Conservation (phyloP, 768 basidiomycete genomes). For the Coprinopsis marcescibilis region DNA sequence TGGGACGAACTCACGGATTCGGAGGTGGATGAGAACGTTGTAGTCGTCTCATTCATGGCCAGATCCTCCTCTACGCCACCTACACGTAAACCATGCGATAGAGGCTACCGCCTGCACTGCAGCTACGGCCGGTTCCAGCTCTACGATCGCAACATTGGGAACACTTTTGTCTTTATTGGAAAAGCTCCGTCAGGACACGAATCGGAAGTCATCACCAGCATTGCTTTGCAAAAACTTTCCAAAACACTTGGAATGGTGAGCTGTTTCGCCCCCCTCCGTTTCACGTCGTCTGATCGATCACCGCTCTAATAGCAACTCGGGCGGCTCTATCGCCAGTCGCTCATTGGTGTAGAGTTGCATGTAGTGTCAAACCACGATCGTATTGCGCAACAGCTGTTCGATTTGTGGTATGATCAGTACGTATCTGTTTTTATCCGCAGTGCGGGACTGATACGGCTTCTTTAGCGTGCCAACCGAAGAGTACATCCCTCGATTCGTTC, state of each 20-base stretch:
- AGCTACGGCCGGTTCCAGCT: constrained; percentile 53
- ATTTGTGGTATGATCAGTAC: constrained; percentile 63
- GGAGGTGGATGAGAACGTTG: constrained; percentile 51
- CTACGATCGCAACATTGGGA: constrained; percentile 42
- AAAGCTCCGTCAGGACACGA: constrained; percentile 40
- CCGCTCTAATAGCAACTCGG: constrained; percentile 48
- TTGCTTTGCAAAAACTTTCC: constrained; percentile 60
- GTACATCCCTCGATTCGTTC: constrained; percentile 40
- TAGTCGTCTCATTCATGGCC: constrained; percentile 59
- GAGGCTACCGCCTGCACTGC: constrained; percentile 52
- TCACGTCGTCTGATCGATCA: background rate
- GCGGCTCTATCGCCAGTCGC: constrained; percentile 44
- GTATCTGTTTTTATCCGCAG: constrained; percentile 17
- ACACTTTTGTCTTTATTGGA: constrained; percentile 57
- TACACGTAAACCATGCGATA: constrained; percentile 43
- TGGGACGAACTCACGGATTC: constrained; percentile 62
- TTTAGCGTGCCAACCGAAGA: constrained; percentile 43
- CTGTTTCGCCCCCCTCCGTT: background rate
- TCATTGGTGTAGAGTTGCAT: constrained; percentile 54
- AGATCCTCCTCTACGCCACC: constrained; percentile 42
- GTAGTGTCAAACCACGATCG: constrained; percentile 67
- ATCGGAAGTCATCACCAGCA: constrained; percentile 48
- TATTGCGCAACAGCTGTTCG: constrained; percentile 60
- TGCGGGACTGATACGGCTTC: background rate
- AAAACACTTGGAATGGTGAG: constrained; percentile 44